phyloP scores from a whole-genome alignment of 352 stramenopile genomes.

The Pythium brassicae region DNA sequence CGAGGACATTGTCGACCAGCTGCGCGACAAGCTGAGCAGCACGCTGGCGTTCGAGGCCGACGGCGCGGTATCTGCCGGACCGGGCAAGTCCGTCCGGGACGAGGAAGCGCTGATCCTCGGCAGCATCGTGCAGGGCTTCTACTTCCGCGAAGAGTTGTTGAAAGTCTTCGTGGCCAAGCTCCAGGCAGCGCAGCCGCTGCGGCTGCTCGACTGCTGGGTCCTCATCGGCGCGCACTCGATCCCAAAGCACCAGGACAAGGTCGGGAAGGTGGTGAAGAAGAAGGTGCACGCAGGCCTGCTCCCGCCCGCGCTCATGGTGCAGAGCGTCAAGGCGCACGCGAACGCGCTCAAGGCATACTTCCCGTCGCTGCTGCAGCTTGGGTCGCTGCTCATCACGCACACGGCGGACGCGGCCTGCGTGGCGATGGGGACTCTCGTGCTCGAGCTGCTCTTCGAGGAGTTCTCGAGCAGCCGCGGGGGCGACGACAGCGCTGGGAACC shows the following conservation, averaged over 20 bases:
- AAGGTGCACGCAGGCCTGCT: constrained; percentile 26
- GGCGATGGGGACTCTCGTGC: constrained; percentile 30
- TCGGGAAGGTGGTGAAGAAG: constrained; percentile 41
- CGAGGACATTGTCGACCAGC: constrained; percentile 29
- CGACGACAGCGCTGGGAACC: constrained; percentile 13
- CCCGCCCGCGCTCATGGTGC: constrained; percentile 21
- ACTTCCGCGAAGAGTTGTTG: constrained; percentile 45
- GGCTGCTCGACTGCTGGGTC: constrained; percentile 48
- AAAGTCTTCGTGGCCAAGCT: constrained; percentile 34
- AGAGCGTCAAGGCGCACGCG: constrained; percentile 27
- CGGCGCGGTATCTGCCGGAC: neutral
- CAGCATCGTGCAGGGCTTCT: constrained; percentile 47
- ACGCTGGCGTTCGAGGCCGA: constrained; percentile 26
- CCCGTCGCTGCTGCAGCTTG: constrained; percentile 32
- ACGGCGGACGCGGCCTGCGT: constrained; percentile 13
- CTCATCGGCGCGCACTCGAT: constrained; percentile 40
- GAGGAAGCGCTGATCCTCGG: constrained; percentile 48
- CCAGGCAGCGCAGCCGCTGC: constrained; percentile 16
- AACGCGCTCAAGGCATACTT: constrained; percentile 44
- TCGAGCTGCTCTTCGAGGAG: constrained; percentile 49
- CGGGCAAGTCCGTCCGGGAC: constrained; percentile 12
- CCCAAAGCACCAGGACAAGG: constrained; percentile 27
- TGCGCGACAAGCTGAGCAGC: constrained; percentile 50
- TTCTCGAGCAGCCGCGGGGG: constrained; percentile 19
- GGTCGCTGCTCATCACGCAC: constrained; percentile 24